Evolutionary conservation across 2,329 filamentous ascomycete genomes (phyloP).

Genomic region (Fusarium chaquense): DNA sequence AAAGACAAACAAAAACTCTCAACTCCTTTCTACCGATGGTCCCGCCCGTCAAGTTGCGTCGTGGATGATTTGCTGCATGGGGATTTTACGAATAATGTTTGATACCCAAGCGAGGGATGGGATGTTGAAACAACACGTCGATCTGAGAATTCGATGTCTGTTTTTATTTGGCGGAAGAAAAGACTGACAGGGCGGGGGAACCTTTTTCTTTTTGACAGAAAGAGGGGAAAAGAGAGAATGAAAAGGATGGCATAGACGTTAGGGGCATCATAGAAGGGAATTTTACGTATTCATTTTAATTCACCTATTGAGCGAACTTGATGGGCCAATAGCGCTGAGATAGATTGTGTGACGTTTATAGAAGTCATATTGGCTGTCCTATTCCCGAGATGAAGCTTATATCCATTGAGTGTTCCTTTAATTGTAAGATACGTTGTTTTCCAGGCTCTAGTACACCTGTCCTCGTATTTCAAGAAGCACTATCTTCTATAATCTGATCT

Average conservation of each 20-base stretch:
- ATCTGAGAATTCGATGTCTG: not conserved
- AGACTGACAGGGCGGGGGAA: not conserved
- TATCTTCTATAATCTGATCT: not conserved
- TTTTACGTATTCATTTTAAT: slow-evolving; percentile 39
- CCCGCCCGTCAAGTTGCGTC: slow-evolving; percentile 29
- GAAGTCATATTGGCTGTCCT: not conserved
- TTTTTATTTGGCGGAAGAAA: slow-evolving; percentile 2
- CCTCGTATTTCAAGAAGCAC: not conserved
- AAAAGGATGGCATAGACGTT: slow-evolving; percentile 37
- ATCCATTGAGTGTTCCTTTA: not conserved
- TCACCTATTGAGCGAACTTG: slow-evolving; percentile 10
- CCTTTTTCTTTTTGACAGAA: not conserved
- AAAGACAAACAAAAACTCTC: slow-evolving; percentile 32
- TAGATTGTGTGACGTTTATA: not conserved
- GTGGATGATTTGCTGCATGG: slow-evolving; percentile 29
- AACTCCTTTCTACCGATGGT: slow-evolving; percentile 33
- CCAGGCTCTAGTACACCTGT: not conserved
- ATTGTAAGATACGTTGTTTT: not conserved
- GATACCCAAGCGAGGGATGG: slow-evolving; percentile 38
- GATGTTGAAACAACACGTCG: not conserved
- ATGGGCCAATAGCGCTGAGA: not conserved
- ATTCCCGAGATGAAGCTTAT: not conserved
- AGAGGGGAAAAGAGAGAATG: slow-evolving; percentile 20
- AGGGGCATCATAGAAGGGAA: slow-evolving; percentile 40
- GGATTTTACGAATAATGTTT: slow-evolving; percentile 44